Evolutionary conservation across 108 stramenopile species (phyloP), one percentile per base, ranked within the genome.

Genomic region (Pseudonitzschia multistriata): DNA sequence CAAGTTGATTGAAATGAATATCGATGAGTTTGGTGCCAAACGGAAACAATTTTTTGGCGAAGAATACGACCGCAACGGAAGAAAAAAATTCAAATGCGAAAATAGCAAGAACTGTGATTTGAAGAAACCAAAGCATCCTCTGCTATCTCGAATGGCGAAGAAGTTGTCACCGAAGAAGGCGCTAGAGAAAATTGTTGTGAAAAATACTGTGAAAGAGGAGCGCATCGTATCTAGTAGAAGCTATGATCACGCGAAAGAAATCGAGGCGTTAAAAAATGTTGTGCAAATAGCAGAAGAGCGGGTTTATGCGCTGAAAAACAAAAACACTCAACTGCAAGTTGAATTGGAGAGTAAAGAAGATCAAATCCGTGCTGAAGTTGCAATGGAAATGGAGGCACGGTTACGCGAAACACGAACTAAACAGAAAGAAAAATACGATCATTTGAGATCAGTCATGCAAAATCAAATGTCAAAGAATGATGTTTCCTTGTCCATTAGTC

Each of bases 291-390:
- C 73, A 11, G 67, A 45, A 66, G 14, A 65, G 39, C 5, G 65
- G 79, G 76, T 81, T 40, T 52, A 71, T 67, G 52, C 60, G 64
- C 75, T 87, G 60, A 40, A 71, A 47, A 49, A 67, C 52, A 53
- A 84, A 67, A 74, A 75, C 39, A 65, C 72, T 19, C 66, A 81
- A 17, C 74, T 88, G 3, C 53, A 67, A 13, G 75, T 83, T 47
- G 81, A 93, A 45, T 67, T 90, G 36, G 70, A 71, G 5, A 48
- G 74, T 14, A 66, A 79, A 49, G 93, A 95, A 66, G 73, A 65
- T 11, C 75, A 86, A 27, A 77, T 92, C 34, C 85, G 93, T 22
- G 54, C 71, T 30, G 93, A 95, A 74, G 90, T 95, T 5, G 84
- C 88, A 8, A 85, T 83, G 28, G 85, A 85, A 70, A 92, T 91